Evolutionary conservation across 116 monocot species (phyloP).

Genomic region (Trichopus zeylanicus): DNA sequence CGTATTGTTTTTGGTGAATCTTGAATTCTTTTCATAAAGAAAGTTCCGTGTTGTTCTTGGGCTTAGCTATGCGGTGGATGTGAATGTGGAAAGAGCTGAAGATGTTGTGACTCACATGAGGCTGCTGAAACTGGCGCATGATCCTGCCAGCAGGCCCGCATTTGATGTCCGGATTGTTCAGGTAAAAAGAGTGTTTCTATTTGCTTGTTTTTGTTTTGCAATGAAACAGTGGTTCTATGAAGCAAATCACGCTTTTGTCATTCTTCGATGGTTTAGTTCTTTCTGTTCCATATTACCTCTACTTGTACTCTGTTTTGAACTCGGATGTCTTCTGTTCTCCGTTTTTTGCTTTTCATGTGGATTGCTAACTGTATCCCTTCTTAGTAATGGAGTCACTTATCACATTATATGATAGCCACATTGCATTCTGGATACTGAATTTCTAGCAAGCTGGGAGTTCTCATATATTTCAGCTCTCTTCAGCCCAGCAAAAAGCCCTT

Average conservation of each 20-base stretch:
- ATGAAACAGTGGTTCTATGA: not conserved
- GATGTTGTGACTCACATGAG: constrained; percentile 25
- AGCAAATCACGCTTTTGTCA: not conserved
- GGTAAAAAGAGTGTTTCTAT: constrained; percentile 9
- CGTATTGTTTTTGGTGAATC: not conserved
- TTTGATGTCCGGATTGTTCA: constrained; percentile 27
- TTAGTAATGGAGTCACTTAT: not conserved
- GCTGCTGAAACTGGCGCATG: constrained; percentile 25
- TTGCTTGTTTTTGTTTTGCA: not conserved
- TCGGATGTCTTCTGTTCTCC: no score
- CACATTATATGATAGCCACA: not conserved
- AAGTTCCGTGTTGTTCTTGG: not conserved
- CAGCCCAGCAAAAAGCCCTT: no score
- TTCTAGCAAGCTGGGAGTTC: no score
- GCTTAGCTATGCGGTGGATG: constrained; percentile 32
- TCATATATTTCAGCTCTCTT: no score
- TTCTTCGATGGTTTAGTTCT: not conserved
- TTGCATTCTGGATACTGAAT: not conserved
- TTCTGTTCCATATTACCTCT: not conserved
- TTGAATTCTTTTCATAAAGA: not conserved
- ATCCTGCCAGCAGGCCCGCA: constrained; percentile 21
- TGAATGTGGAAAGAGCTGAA: constrained; percentile 33
- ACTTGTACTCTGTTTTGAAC: no score
- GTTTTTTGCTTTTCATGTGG: no score
- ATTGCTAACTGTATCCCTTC: no score